Percentiles rank a stretch among this genome's conserved stretches.
Evolutionary conservation across 2,329 filamentous ascomycete species (phyloP).

Genomic region (Kalaharituber pfeilii): DNA sequence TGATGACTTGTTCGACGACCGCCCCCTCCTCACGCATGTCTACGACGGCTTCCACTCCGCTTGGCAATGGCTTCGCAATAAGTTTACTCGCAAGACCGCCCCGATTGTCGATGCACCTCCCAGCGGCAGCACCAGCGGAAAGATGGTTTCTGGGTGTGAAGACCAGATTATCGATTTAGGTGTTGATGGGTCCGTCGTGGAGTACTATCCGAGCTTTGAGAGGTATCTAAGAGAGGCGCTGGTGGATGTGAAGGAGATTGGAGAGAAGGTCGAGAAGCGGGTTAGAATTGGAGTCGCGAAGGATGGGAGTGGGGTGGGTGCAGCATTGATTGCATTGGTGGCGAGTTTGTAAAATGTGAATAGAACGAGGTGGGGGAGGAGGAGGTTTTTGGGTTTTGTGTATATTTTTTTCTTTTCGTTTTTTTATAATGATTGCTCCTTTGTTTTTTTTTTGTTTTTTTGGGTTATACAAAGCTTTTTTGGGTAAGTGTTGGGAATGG

Average conservation of each 20-base stretch:
- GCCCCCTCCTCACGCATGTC: constrained; percentile 17
- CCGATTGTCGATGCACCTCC: constrained; percentile 18
- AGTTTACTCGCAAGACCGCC: constrained; percentile 8
- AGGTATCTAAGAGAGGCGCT: constrained; percentile 74
- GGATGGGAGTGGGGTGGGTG: constrained; percentile 89
- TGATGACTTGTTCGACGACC: constrained; percentile 2
- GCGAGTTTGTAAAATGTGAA: background rate
- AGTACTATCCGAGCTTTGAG: constrained; percentile 88
- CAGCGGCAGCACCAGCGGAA: background rate
- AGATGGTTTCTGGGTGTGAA: constrained; percentile 33
- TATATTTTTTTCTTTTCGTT: too few relatives aligned
- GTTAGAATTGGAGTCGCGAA: constrained; percentile 92
- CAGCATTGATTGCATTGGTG: constrained; percentile 60
- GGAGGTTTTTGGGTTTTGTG: too few relatives aligned
- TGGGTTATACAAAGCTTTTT: too few relatives aligned
- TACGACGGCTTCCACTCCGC: constrained; percentile 25
- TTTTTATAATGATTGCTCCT: too few relatives aligned
- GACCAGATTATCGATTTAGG: constrained; percentile 72
- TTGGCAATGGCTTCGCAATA: constrained; percentile 5
- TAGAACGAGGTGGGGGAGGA: background rate
- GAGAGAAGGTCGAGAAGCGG: constrained; percentile 58
- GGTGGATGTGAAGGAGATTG: constrained; percentile 58
- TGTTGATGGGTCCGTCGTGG: constrained; percentile 83
- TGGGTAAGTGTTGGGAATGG: too few relatives aligned
- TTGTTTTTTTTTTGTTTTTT: too few relatives aligned